Percentiles rank a stretch among this genome's conserved stretches.
phyloP scores from a whole-genome alignment of 768 basidiomycete species.

The Pulveroboletus sp. region DNA sequence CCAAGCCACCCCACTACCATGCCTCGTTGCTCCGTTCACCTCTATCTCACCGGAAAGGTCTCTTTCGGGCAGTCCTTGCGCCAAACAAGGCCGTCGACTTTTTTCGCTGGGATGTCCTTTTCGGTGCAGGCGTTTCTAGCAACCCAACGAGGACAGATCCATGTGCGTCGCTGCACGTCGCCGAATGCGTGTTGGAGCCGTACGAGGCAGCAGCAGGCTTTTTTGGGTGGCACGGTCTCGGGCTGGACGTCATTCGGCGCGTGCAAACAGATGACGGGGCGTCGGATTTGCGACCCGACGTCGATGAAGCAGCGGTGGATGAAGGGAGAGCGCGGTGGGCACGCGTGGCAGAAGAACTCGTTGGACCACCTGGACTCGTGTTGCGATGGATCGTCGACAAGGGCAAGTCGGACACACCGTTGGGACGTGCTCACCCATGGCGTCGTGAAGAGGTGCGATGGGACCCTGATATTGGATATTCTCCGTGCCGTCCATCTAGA shows the following conservation, averaged over 20 bases:
- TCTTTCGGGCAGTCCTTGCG: slow-evolving; percentile 20
- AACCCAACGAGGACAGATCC: neutral
- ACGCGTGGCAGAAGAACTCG: slow-evolving; percentile 17
- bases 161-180: slow-evolving; percentile 8
- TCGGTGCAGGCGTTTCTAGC: neutral
- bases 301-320: slow-evolving; percentile 25
- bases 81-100: slow-evolving; percentile 23
- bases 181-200: slow-evolving; percentile 20
- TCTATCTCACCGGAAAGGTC: slow-evolving; percentile 24
- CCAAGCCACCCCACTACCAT: slow-evolving; percentile 29
- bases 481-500: neutral
- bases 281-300: slow-evolving; percentile 6
- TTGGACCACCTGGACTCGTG: slow-evolving; percentile 16
- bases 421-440: too few relatives aligned
- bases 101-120: slow-evolving; percentile 22
- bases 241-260: slow-evolving; percentile 8
- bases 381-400: slow-evolving; percentile 4
- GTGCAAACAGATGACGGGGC: neutral
- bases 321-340: slow-evolving; percentile 21
- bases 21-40: slow-evolving; percentile 26
- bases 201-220: slow-evolving; percentile 29
- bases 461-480: slow-evolving; percentile 10
- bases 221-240: slow-evolving; percentile 28
- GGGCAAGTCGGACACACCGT: too few relatives aligned
- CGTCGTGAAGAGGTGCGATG: slow-evolving; percentile 8